A percentile compares a stretch with the other conserved stretches of the same genome.
phyloP scores from a whole-genome alignment of 352 stramenopile genomes.

The Globisporangium lucens region DNA sequence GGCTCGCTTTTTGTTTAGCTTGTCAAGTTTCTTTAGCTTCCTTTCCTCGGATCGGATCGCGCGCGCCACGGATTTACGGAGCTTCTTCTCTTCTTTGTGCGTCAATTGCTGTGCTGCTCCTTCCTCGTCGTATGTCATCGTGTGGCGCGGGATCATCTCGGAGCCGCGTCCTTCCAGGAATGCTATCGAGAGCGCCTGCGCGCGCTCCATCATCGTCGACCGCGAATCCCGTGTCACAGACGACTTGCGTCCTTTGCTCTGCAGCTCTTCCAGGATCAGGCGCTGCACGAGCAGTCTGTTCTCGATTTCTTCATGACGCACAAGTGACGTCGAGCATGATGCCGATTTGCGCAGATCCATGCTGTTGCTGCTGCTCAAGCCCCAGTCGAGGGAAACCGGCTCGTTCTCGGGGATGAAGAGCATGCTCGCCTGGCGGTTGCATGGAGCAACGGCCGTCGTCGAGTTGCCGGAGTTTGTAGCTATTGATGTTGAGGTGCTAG shows the following conservation, averaged over 20 bases:
- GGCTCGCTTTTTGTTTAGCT: constrained; percentile 17
- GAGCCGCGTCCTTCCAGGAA: constrained; percentile 14
- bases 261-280: constrained; percentile 17
- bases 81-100: constrained; percentile 30
- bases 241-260: constrained; percentile 4
- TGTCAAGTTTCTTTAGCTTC: constrained; percentile 31
- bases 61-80: constrained; percentile 29
- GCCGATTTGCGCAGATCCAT: constrained; percentile 13
- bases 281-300: constrained; percentile 13
- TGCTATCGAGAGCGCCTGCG: constrained; percentile 11
- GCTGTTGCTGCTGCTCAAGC: constrained; percentile 11
- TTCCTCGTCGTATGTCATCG: neutral
- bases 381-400: constrained; percentile 14
- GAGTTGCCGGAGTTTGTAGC: neutral
- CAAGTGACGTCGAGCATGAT: neutral
- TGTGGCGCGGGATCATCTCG: constrained; percentile 5
- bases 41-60: constrained; percentile 31
- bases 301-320: constrained; percentile 2
- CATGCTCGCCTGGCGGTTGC: constrained; percentile 4
- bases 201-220: constrained; percentile 14
- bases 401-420: constrained; percentile 19
- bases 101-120: constrained; percentile 7
- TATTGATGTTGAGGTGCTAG: neutral
- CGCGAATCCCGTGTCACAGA: neutral
- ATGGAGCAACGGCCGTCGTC: neutral